Conservation (phyloP, 805 yeast species). For the Monosporozyma yasuniensis region DNA sequence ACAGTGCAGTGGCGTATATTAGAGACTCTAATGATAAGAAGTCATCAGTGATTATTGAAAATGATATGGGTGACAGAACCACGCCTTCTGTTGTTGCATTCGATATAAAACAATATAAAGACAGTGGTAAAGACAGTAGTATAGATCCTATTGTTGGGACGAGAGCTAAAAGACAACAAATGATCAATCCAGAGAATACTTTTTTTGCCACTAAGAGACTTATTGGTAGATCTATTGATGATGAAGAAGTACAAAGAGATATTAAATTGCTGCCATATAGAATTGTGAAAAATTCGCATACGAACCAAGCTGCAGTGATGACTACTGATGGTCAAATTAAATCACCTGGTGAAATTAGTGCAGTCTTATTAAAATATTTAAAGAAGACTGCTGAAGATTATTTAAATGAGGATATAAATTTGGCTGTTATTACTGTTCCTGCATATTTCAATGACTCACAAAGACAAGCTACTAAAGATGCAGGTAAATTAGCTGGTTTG, state of each 20-base stretch:
- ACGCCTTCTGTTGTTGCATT: constrained; percentile 75
- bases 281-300: constrained; percentile 39
- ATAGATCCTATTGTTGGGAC: constrained; percentile 45
- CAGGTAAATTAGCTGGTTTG: constrained; percentile 68
- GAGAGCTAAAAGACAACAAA: constrained; percentile 71
- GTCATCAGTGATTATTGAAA: constrained; percentile 62
- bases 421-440: constrained; percentile 79
- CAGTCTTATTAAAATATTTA: constrained; percentile 55
- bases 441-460: constrained; percentile 79
- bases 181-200: constrained; percentile 66
- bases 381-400: constrained; percentile 55
- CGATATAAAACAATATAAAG: constrained; percentile 26
- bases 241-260: constrained; percentile 63
- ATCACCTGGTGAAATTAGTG: constrained; percentile 68
- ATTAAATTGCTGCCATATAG: constrained; percentile 52
- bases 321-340: constrained; percentile 34
- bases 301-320: constrained; percentile 67
- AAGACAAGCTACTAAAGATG: constrained; percentile 75
- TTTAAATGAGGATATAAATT: constrained; percentile 43
- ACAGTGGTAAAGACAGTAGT: background rate
- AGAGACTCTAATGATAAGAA: constrained; percentile 39
- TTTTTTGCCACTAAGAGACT: constrained; percentile 75
- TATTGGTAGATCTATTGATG: constrained; percentile 64
- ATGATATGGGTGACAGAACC: constrained; percentile 66
- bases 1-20: constrained; percentile 66